Evolutionary conservation across 2,329 filamentous ascomycete species (phyloP), one percentile per base, ranked within the genome.

Genomic region (Neurospora sp.): DNA sequence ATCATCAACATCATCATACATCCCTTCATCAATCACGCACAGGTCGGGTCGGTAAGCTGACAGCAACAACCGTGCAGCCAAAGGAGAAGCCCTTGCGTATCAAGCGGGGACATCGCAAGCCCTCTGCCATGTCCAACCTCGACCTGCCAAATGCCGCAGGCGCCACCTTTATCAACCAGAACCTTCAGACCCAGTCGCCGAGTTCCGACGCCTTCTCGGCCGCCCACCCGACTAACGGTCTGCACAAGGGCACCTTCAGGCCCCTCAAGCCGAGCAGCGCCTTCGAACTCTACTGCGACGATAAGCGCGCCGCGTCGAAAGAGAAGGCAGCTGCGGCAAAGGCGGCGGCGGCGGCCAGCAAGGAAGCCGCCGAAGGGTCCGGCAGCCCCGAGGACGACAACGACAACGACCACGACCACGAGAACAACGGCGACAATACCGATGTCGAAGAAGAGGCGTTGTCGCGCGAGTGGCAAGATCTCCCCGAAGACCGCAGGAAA

Each of bases 81-180:
- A 90, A 92, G 80, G 91, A 93, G 76, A 93, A 93, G 80, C 91
- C 91, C 38, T 82, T 93, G 73, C 87, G 91, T 39, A 89, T 87
- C 73, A 93, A 93, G 83, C 87, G 91, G 69, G 89, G 89, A 71
- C 89, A 92, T 76, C 82, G 90, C 68, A 90, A 90, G 79, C 82
- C 84, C 33, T 87, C 86, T 42, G 79, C 83, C 69, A 78, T 83
- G 69, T 79, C 81, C 71, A 82, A 81, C 72, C 76, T 78, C 75
- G 85, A 85, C 5, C 71, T 73, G 74, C 75, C 70, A 5, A 52
- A 46, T 67, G 76, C 76, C 67, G 74, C 80, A 33, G 82, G 82
- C 73, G 78, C 82, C 42, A 79, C 79, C 36, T 83, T 83, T 72
- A 82, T 83, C 75, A 84, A 81, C 78, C 82, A 86, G 75, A 83